Percentiles rank a stretch among this genome's conserved stretches.
These are phyloP conservation scores for Calocybe cyanea DNA, from an alignment of 768 basidiomycete species.

Conservation along the genomic window DNA sequence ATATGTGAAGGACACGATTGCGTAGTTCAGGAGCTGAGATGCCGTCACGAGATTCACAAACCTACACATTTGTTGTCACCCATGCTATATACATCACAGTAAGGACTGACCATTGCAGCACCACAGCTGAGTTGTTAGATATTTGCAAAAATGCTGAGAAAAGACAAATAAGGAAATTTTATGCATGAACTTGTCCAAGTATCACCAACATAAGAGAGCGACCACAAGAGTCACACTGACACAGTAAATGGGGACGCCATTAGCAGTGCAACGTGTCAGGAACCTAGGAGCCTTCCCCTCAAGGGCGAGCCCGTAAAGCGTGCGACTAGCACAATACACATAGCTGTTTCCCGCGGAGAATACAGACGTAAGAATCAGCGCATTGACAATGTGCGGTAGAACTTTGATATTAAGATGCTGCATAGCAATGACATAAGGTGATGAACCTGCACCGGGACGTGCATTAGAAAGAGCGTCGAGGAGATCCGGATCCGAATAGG, in stretches of 20 bases:
- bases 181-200: neutral
- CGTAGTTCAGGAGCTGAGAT: slow-evolving; percentile 45
- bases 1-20: slow-evolving; percentile 45
- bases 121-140: slow-evolving; percentile 43
- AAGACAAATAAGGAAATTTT: neutral
- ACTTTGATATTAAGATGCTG: slow-evolving; percentile 59
- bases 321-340: slow-evolving; percentile 56
- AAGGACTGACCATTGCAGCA: slow-evolving; percentile 39
- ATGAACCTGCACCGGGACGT: slow-evolving; percentile 52
- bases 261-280: slow-evolving; percentile 48
- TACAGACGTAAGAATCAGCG: slow-evolving; percentile 58
- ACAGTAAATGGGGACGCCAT: slow-evolving; percentile 57
- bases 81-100: neutral
- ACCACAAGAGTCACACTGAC: slow-evolving; percentile 40
- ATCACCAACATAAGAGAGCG: slow-evolving; percentile 32
- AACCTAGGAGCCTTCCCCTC: slow-evolving; percentile 55
- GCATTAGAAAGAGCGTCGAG: slow-evolving; percentile 54
- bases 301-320: slow-evolving; percentile 52
- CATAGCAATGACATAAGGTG: slow-evolving; percentile 88
- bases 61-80: slow-evolving; percentile 21
- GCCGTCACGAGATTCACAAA: slow-evolving; percentile 48
- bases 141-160: slow-evolving; percentile 44
- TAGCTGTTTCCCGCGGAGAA: slow-evolving; percentile 75
- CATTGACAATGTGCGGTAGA: slow-evolving; percentile 71
- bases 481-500: slow-evolving; percentile 61